Percentiles rank a stretch among this genome's conserved stretches.
Conservation (phyloP, 2,329 filamentous ascomycete genomes). For the Ophiobolus disseminans region DNA sequence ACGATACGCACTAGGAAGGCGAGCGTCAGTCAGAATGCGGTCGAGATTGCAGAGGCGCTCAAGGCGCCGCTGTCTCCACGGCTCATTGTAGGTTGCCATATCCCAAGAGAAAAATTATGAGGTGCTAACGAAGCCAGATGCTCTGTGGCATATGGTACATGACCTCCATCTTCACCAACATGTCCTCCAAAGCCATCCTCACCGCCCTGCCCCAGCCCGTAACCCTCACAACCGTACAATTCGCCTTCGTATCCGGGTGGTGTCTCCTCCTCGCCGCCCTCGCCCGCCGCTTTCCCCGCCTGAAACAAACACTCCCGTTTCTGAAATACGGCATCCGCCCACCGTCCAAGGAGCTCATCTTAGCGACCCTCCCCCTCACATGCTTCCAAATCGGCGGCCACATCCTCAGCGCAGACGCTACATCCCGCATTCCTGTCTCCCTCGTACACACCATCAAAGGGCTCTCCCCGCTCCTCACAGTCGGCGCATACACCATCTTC, state of each 20-base stretch:
- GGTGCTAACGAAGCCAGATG: constrained; percentile 60
- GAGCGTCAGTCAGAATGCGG: constrained; percentile 90
- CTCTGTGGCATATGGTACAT: constrained; percentile 93
- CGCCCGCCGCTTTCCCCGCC: constrained; percentile 72
- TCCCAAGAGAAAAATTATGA: constrained; percentile 29
- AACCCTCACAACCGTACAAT: constrained; percentile 91
- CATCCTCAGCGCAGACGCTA: constrained; percentile 91
- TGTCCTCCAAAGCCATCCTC: constrained; percentile 95
- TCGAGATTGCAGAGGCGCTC: constrained; percentile 89
- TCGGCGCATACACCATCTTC: constrained; percentile 87
- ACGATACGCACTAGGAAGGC: constrained; percentile 80
- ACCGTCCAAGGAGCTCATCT: constrained; percentile 81
- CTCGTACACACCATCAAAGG: constrained; percentile 99
- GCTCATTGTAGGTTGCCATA: constrained; percentile 71
- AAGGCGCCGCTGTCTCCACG: constrained; percentile 87
- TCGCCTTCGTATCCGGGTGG: constrained; percentile 88
- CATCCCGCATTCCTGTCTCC: constrained; percentile 92
- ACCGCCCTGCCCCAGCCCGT: constrained; percentile 90
- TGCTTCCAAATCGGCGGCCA: constrained; percentile 93
- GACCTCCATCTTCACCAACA: constrained; percentile 94
- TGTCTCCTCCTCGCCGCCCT: constrained; percentile 82
- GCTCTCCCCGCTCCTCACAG: constrained; percentile 92
- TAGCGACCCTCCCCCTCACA: constrained; percentile 87
- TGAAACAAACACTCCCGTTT: constrained; percentile 76
- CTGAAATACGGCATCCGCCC: constrained; percentile 83